Evolutionary conservation across 2,329 filamentous ascomycete species (phyloP).

Genomic region (Colletotrichum simmondsii): DNA sequence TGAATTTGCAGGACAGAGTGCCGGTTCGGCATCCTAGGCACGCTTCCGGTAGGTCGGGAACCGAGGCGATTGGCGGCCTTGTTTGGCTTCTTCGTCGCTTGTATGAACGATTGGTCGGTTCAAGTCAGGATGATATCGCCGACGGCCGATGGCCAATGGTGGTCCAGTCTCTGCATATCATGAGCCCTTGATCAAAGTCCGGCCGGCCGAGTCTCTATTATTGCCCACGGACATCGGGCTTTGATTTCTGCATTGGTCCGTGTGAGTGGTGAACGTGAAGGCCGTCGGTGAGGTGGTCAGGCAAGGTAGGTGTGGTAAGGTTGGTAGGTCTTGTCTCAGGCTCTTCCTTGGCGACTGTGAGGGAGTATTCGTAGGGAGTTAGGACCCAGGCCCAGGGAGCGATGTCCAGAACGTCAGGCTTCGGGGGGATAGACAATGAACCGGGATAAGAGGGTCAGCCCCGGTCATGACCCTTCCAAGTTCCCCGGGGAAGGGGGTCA

Average conservation of each 20-base stretch:
- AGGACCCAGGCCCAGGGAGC: too few species aligned
- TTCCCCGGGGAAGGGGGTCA: too few species aligned
- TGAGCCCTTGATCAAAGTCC: not conserved
- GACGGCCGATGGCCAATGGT: not conserved
- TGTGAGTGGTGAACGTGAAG: not conserved
- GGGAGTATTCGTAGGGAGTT: not conserved
- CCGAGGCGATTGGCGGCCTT: slow-evolving; percentile 8
- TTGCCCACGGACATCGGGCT: not conserved
- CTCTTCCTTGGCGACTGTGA: not conserved
- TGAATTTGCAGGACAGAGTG: not conserved
- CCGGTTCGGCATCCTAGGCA: slow-evolving; percentile 22
- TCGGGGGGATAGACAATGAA: not conserved
- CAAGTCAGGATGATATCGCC: not conserved
- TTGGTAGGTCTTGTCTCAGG: not conserved
- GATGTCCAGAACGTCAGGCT: too few species aligned
- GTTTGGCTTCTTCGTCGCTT: not conserved
- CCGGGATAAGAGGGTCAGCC: not conserved
- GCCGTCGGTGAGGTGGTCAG: not conserved
- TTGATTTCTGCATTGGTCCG: not conserved
- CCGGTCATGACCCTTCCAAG: not conserved
- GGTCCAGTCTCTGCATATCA: not conserved
- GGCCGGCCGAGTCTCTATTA: slow-evolving; percentile 10
- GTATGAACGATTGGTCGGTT: not conserved
- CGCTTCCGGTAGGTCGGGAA: slow-evolving; percentile 24
- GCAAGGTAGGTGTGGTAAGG: not conserved